Evolutionary conservation across 2,329 filamentous ascomycete species (phyloP), one percentile per base, ranked within the genome.

Genomic region (Thelonectria discophora): DNA sequence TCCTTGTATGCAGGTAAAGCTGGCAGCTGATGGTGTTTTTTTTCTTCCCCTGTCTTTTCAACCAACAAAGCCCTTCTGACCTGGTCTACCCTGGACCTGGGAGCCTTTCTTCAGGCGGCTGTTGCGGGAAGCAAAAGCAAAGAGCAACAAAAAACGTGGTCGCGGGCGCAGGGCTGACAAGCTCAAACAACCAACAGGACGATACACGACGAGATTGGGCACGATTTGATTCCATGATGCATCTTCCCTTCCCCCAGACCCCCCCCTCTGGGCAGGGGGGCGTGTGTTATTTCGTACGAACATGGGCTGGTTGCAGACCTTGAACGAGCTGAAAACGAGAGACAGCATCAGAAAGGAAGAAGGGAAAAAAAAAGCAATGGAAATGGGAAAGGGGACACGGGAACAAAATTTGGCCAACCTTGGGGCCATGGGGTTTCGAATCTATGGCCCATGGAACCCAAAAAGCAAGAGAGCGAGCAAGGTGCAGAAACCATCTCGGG

Each of bases 31-130:
- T 21, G 17, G 47, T 42, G 32, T 40, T 24, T 24, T 24, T 46
- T n/a, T n/a, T n/a, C n/a, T n/a, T n/a, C n/a, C n/a, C n/a, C n/a
- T 24, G 47, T 34, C 34, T 48, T 30, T 30, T 48, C 45, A 30
- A 48, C 21, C 45, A 6, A 27, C 45, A 12, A 27, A 27, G 15
- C 21, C 7, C 24, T 5, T 30, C 43, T 30, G 32, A 30, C n/a
- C 24, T 32, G 12, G 21, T 17, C 17, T 48, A 45, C 42, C 42
- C 42, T 45, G 21, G 42, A 45, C 17, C 42, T n/a, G n/a, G n/a
- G n/a, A n/a, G n/a, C n/a, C n/a, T n/a, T 8, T 9, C 39, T 8
- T 7, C 20, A 8, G 18, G n/a, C 42, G 42, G 42, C 20, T 20
- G 42, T 45, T 45, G 17, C 42, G 18, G 42, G 18, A 45, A 20